Conservation (phyloP, 352 stramenopile species). For the Globisporangium uncinulatum region DNA sequence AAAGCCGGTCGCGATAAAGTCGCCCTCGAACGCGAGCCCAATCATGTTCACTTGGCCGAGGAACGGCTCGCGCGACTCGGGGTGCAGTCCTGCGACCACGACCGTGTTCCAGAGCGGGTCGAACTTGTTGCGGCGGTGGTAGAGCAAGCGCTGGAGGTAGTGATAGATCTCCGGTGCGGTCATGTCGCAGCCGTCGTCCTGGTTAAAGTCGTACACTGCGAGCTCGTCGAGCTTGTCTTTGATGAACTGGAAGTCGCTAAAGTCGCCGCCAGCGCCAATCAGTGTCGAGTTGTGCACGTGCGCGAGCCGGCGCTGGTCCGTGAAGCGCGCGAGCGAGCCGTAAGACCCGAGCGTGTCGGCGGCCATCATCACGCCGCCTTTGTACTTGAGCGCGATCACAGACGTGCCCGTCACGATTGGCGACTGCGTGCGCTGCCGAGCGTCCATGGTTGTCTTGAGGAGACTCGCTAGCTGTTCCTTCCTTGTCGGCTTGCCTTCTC, state of each 20-base stretch:
- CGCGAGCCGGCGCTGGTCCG: constrained; percentile 87
- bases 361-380: constrained; percentile 95
- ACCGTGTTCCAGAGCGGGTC: constrained; percentile 99
- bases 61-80: constrained; percentile 89
- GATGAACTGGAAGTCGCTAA: constrained; percentile 97
- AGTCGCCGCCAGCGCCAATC: constrained; percentile 94
- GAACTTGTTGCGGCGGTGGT: constrained; percentile 98
- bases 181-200: constrained; percentile 93
- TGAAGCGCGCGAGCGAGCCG: constrained; percentile 97
- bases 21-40: constrained; percentile 95
- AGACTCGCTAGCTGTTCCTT: not conserved
- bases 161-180: constrained; percentile 94
- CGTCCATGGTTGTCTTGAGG: constrained; percentile 31
- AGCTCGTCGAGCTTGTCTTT: constrained; percentile 93
- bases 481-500: constrained; percentile 5
- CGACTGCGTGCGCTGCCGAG: constrained; percentile 79
- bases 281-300: constrained; percentile 91
- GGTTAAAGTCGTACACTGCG: constrained; percentile 93
- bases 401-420: constrained; percentile 98
- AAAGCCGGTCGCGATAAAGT: constrained; percentile 97
- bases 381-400: constrained; percentile 95
- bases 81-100: constrained; percentile 92
- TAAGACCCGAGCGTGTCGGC: constrained; percentile 98
- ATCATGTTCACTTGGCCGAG: constrained; percentile 97
- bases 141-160: constrained; percentile 97